Evolutionary conservation across 1,284 basidiomycete genomes (phyloP).

Genomic region (Apiotrichum gamsii): DNA sequence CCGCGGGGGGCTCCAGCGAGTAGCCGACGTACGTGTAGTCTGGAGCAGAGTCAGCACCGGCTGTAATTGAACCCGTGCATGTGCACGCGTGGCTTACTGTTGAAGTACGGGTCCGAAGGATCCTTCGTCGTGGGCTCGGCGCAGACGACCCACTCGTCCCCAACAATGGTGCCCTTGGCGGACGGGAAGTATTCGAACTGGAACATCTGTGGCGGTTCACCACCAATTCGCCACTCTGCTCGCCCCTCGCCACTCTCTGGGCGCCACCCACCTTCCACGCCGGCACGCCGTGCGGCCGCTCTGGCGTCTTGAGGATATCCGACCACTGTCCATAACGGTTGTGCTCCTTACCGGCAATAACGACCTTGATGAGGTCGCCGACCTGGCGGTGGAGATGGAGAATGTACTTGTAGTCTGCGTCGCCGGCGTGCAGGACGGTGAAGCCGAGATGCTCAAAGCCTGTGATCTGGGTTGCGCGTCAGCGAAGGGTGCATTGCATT

Average conservation of each 20-base stretch:
- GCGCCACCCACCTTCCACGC: slow-evolving; percentile 4
- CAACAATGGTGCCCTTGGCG: not conserved
- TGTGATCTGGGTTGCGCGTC: not conserved
- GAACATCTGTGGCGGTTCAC: slow-evolving; percentile 2
- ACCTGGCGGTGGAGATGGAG: slow-evolving; percentile 1
- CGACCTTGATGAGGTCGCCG: not conserved
- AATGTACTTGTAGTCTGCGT: not conserved
- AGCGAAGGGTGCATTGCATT: no score
- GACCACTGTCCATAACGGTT: no score
- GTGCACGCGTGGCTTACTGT: no score
- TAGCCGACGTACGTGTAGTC: slow-evolving; percentile 6
- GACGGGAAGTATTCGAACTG: slow-evolving; percentile 2
- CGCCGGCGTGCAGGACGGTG: not conserved
- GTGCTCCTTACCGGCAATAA: no score
- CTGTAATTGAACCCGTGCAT: no score
- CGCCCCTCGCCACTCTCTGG: no score
- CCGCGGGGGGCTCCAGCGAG: not conserved
- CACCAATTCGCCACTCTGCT: not conserved
- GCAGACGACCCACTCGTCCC: slow-evolving; percentile 3
- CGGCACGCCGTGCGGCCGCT: slow-evolving; percentile 1
- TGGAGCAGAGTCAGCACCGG: not conserved
- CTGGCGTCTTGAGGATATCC: no score
- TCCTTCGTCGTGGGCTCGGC: no score
- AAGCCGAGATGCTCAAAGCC: slow-evolving; percentile 1
- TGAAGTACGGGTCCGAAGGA: no score